These are phyloP conservation scores for Mucor racemosus DNA, from an alignment of 371 early-diverging fungal genomes.

Conservation along the genomic window DNA sequence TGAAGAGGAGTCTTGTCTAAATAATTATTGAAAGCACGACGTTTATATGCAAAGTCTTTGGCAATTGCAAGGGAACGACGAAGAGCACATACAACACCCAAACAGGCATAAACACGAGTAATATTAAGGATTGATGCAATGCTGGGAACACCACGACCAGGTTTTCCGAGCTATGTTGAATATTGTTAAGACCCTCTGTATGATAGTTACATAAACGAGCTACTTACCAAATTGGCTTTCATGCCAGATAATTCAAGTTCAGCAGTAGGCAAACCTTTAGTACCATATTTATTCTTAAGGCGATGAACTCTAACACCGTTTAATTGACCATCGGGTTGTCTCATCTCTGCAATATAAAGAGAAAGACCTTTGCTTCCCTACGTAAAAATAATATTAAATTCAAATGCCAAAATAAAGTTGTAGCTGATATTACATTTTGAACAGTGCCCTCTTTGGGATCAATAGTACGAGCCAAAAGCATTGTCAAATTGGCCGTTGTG, in stretches of 20 bases:
- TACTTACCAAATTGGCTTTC: slow-evolving; percentile 56
- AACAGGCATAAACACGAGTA: slow-evolving; percentile 66
- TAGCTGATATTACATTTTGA: slow-evolving; percentile 18
- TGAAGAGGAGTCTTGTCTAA: slow-evolving; percentile 60
- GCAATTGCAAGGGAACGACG: slow-evolving; percentile 56
- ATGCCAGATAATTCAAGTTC: slow-evolving; percentile 65
- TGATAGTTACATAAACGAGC: too few relatives aligned
- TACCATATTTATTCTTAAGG: slow-evolving; percentile 71
- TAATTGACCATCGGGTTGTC: slow-evolving; percentile 55
- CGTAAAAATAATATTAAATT: background rate
- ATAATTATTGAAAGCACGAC: slow-evolving; percentile 39
- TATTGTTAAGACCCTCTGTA: background rate
- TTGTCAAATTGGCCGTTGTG: slow-evolving; percentile 70
- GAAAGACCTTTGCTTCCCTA: slow-evolving; percentile 64
- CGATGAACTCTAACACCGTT: slow-evolving; percentile 69
- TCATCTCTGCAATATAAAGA: slow-evolving; percentile 63
- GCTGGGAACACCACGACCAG: slow-evolving; percentile 61
- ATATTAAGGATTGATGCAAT: slow-evolving; percentile 70
- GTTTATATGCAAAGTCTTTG: slow-evolving; percentile 65
- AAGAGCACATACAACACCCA: slow-evolving; percentile 53
- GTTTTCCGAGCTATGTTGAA: slow-evolving; percentile 42
- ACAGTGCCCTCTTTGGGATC: slow-evolving; percentile 47
- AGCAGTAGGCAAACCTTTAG: slow-evolving; percentile 75
- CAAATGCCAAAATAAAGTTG: background rate
- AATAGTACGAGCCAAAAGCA: slow-evolving; percentile 65